Evolutionary conservation across 140 eudicot genomes (phyloP), one percentile per base, ranked within the genome.

Genomic region (Oenanthe javanica): DNA sequence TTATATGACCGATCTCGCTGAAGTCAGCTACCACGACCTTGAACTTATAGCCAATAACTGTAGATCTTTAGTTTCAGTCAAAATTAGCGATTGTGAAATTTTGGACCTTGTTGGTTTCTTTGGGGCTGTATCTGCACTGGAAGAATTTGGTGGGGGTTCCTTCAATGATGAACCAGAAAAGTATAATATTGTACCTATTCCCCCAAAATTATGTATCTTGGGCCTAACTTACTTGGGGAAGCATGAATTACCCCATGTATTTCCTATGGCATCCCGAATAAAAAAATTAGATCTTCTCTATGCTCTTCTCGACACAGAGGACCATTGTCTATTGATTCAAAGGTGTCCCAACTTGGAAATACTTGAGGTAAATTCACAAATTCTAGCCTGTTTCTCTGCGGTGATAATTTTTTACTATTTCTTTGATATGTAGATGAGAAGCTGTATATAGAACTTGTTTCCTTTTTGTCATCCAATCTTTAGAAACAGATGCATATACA

Each of bases 331-430:
- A 64, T 86, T 95, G 67, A 87, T 95, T 52, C 89, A 88, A 57
- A 77, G 79, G 77, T 95, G 97, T 79, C 93, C 97, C 51, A 92
- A 89, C 82, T 84, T 95, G 86, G 99, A 95, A 85, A 77, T 88
- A 84, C 96, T 95, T 38, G 97, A 95, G 99, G 99, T 95, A 89
- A 74, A 81, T 13, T 64, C 38, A 76, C 74, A 51, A 11, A 78
- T 36, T 71, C 47, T 43, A 42, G 27, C 73, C 9, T 47, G 36
- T 75, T 47, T 75, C 16, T 50, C 19, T 75, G 36, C 14, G 10
- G 23, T 6, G 9, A 2, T 11, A 16, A 8, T 8, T 42, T 43
- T 0, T 69, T 73, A 43, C 19, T 3, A 19, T 15, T 14, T 15
- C 9, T 42, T 72, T 14, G 25, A 71, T 40, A 45, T 42, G 11